phyloP scores from a whole-genome alignment of 2,329 filamentous ascomycete species.

The Fonsecaea nubica region DNA sequence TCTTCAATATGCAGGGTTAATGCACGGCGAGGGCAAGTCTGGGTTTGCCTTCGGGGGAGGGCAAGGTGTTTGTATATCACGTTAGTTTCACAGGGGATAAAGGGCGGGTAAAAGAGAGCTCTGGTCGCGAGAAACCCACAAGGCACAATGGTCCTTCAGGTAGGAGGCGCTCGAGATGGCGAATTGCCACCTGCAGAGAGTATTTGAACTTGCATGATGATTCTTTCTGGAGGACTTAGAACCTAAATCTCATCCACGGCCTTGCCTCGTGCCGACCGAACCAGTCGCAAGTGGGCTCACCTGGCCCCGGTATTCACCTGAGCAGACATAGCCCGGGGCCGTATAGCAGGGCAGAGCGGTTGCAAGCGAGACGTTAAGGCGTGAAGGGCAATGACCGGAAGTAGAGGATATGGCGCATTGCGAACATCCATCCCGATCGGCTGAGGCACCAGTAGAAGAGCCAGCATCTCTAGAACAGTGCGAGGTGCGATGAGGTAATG shows the following conservation, averaged over 20 bases:
- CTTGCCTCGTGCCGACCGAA: not conserved
- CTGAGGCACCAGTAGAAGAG: slow-evolving; percentile 2
- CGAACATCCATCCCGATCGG: slow-evolving; percentile 14
- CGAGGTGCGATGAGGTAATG: slow-evolving; percentile 12
- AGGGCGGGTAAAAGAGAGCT: not conserved
- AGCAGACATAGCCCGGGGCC: not conserved
- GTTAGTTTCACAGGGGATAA: slow-evolving; percentile 10
- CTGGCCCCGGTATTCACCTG: slow-evolving; percentile 15
- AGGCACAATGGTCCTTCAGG: slow-evolving; percentile 7
- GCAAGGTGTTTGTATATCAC: slow-evolving; percentile 24
- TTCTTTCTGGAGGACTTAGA: not conserved
- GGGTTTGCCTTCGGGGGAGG: not conserved
- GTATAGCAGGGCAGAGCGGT: not conserved
- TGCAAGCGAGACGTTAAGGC: slow-evolving; percentile 2
- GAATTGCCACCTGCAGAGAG: slow-evolving; percentile 12
- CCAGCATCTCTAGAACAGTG: slow-evolving; percentile 11
- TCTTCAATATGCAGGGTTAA: slow-evolving; percentile 3
- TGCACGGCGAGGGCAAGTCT: not conserved
- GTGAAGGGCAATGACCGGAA: slow-evolving; percentile 6
- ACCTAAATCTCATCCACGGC: not conserved
- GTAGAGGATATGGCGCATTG: slow-evolving; percentile 11
- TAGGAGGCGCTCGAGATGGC: slow-evolving; percentile 19
- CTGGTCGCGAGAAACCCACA: slow-evolving; percentile 7
- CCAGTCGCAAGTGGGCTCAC: not conserved
- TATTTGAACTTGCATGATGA: not conserved